Evolutionary conservation across 2,329 filamentous ascomycete genomes (phyloP).

Genomic region (Coleophoma crateriformis): DNA sequence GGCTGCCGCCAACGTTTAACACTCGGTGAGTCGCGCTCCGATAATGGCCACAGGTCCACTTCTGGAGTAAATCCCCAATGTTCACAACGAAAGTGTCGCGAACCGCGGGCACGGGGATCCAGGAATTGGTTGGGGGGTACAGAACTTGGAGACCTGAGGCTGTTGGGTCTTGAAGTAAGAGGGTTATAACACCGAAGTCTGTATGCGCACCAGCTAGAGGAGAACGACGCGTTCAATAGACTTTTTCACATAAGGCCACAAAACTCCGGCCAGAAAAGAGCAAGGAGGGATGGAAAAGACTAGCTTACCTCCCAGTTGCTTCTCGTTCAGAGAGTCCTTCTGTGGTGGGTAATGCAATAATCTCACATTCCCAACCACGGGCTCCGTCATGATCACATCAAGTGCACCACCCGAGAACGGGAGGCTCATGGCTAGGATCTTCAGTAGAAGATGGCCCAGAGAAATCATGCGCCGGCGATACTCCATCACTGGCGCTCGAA

Average conservation of each 20-base stretch:
- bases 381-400: constrained; percentile 32
- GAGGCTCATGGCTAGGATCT: constrained; percentile 34
- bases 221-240: neutral
- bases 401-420: constrained; percentile 35
- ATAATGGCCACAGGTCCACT: constrained; percentile 43
- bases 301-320: constrained; percentile 2
- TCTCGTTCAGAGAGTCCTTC: constrained; percentile 12
- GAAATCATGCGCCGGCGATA: constrained; percentile 32
- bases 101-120: constrained; percentile 34
- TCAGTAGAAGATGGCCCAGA: constrained; percentile 30
- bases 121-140: constrained; percentile 32
- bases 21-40: constrained; percentile 45
- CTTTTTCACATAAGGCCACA: constrained; percentile 6
- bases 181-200: constrained; percentile 45
- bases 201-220: constrained; percentile 38
- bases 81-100: constrained; percentile 41
- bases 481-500: constrained; percentile 29
- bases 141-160: constrained; percentile 43
- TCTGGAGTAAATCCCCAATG: constrained; percentile 37
- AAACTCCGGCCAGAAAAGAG: constrained; percentile 21
- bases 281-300: neutral
- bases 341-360: constrained; percentile 43
- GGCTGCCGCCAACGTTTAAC: constrained; percentile 38
- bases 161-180: constrained; percentile 42
- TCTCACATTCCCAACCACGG: constrained; percentile 31